A percentile compares a stretch with the other conserved stretches of the same genome.
These are phyloP conservation scores for Pyrenophora seminiperda DNA, from an alignment of 2,329 filamentous ascomycete species.

Conservation along the genomic window DNA sequence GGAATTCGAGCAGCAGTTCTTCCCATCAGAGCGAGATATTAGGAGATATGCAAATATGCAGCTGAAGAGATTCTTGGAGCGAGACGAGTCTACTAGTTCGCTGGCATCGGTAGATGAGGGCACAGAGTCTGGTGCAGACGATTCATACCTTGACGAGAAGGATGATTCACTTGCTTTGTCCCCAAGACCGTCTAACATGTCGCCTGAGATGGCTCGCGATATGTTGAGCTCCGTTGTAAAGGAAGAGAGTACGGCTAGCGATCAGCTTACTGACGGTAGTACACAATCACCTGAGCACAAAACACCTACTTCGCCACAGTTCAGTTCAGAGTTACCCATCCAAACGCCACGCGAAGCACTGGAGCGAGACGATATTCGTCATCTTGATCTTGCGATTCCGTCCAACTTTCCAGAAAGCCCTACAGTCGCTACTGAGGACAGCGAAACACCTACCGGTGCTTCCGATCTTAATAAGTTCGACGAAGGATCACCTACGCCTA, in stretches of 20 bases:
- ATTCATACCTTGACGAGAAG: slow-evolving; percentile 39
- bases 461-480: slow-evolving; percentile 27
- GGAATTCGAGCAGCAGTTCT: slow-evolving; percentile 90
- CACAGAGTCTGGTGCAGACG: slow-evolving; percentile 52
- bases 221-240: slow-evolving; percentile 69
- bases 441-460: slow-evolving; percentile 35
- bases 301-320: slow-evolving; percentile 16
- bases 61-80: slow-evolving; percentile 90
- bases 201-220: slow-evolving; percentile 66
- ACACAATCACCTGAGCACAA: slow-evolving; percentile 9
- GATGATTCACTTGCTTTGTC: slow-evolving; percentile 35
- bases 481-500: slow-evolving; percentile 39
- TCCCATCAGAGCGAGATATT: slow-evolving; percentile 95
- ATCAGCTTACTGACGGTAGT: slow-evolving; percentile 13
- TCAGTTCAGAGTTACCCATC: slow-evolving; percentile 26
- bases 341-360: slow-evolving; percentile 43
- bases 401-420: slow-evolving; percentile 42
- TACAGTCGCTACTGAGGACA: slow-evolving; percentile 26
- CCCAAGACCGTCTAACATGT: slow-evolving; percentile 52
- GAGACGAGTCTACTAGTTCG: slow-evolving; percentile 77
- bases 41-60: slow-evolving; percentile 88
- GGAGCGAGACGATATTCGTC: slow-evolving; percentile 61
- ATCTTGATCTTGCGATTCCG: slow-evolving; percentile 65
- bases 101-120: slow-evolving; percentile 71
- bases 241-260: slow-evolving; percentile 57